phyloP scores from a whole-genome alignment of 2,329 filamentous ascomycete genomes.

The Botrytis cinerea region DNA sequence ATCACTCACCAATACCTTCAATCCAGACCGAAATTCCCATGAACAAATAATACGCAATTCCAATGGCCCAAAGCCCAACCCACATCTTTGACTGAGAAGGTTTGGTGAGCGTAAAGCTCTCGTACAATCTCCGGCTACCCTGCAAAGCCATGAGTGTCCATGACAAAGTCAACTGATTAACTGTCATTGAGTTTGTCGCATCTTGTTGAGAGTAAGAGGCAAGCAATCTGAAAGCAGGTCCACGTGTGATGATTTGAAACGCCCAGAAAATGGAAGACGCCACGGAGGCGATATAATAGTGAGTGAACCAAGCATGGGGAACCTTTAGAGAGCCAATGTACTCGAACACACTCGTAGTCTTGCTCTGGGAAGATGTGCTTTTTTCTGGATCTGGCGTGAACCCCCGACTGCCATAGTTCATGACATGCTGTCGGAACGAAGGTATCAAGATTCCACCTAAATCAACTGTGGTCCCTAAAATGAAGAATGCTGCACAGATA shows the following conservation, averaged over 20 bases:
- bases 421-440: constrained; percentile 37
- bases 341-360: constrained; percentile 26
- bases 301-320: constrained; percentile 85
- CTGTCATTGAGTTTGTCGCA: constrained; percentile 50
- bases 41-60: constrained; percentile 72
- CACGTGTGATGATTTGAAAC: constrained; percentile 58
- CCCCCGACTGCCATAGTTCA: constrained; percentile 41
- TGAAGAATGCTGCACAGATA: constrained; percentile 38
- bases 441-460: constrained; percentile 38
- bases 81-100: constrained; percentile 76
- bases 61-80: constrained; percentile 79
- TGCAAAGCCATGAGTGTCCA: constrained; percentile 78
- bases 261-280: constrained; percentile 74
- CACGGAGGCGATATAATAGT: constrained; percentile 80
- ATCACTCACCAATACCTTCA: constrained; percentile 68
- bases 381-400: constrained; percentile 23
- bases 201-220: constrained; percentile 40
- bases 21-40: constrained; percentile 81
- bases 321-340: constrained; percentile 50
- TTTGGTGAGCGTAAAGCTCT: constrained; percentile 66
- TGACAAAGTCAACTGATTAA: constrained; percentile 62
- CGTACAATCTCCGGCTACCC: constrained; percentile 72
- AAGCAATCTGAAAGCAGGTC: constrained; percentile 55
- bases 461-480: constrained; percentile 33
- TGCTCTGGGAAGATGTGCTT: constrained; percentile 2